A percentile compares a stretch with the other conserved stretches of the same genome.
Conservation (phyloP, 2,329 filamentous ascomycete genomes). For the Akanthomyces uredinophilus region DNA sequence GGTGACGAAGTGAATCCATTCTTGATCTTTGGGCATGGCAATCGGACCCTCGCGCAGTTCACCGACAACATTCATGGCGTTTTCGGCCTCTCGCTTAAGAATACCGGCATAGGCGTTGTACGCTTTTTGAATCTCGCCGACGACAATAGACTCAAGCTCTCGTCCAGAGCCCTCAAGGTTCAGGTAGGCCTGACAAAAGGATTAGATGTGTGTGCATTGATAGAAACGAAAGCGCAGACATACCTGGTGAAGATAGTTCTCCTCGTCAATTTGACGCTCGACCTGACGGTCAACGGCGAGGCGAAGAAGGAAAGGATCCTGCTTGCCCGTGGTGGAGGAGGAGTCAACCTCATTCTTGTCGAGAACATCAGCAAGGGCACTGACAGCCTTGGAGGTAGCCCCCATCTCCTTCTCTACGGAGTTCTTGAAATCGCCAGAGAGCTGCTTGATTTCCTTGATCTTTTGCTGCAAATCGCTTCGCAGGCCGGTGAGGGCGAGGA, state of each 20-base stretch:
- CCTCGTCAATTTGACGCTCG: constrained; percentile 89
- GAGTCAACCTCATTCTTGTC: constrained; percentile 75
- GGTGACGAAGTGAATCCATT: constrained; percentile 81
- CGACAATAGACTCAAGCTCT: constrained; percentile 92
- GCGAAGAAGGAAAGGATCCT: constrained; percentile 85
- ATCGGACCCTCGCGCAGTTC: constrained; percentile 80
- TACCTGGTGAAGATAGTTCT: constrained; percentile 93
- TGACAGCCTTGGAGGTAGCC: constrained; percentile 70
- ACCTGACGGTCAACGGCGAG: constrained; percentile 84
- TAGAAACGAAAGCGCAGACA: constrained; percentile 23
- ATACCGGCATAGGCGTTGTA: constrained; percentile 93
- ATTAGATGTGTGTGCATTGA: constrained; percentile 18
- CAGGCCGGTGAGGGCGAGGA: constrained; percentile 77
- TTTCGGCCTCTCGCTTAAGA: constrained; percentile 83
- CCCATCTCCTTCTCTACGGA: constrained; percentile 95
- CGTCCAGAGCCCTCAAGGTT: constrained; percentile 92
- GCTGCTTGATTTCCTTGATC: constrained; percentile 94
- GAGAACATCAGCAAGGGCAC: constrained; percentile 74
- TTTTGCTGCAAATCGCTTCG: constrained; percentile 88
- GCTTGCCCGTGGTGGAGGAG: constrained; percentile 68
- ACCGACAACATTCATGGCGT: constrained; percentile 71
- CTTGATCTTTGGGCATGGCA: constrained; percentile 87
- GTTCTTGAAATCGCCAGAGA: constrained; percentile 95
- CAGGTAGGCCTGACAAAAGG: constrained; percentile 65
- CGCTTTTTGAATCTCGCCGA: constrained; percentile 95